Evolutionary conservation across 2,329 filamentous ascomycete genomes (phyloP).

Genomic region (Apiospora kogelbergensis): DNA sequence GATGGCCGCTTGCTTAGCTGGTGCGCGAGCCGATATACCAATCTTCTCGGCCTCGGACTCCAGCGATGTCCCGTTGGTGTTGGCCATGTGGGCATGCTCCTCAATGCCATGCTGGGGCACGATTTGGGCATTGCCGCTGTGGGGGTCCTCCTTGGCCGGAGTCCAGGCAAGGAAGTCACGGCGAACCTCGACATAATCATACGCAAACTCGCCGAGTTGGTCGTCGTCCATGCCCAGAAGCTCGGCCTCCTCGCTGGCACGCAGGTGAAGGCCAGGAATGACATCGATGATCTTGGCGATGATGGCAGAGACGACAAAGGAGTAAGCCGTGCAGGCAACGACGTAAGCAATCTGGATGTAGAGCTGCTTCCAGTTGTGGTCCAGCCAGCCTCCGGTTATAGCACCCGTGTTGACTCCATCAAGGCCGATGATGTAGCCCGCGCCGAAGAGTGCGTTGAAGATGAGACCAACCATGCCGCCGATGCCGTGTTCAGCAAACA

Average conservation of each 20-base stretch:
- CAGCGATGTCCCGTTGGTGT: conserved; percentile 50
- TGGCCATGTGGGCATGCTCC: conserved; percentile 66
- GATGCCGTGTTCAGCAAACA: conserved; percentile 70
- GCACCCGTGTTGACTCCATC: conserved; percentile 73
- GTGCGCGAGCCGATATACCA: conserved; percentile 27
- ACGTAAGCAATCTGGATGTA: conserved; percentile 83
- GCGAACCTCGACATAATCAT: conserved; percentile 87
- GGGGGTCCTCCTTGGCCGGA: conserved; percentile 67
- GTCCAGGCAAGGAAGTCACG: conserved; percentile 89
- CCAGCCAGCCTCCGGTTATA: conserved; percentile 67
- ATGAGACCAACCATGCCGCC: conserved; percentile 68
- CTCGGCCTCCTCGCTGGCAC: conserved; percentile 78
- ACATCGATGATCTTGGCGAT: conserved; percentile 75
- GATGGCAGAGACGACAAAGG: conserved; percentile 71
- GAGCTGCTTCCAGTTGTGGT: conserved; percentile 71
- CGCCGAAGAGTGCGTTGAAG: conserved; percentile 73
- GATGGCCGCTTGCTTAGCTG: conserved; percentile 22
- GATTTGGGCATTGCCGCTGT: conserved; percentile 54
- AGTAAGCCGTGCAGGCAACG: conserved; percentile 62
- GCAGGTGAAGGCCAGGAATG: conserved; percentile 75
- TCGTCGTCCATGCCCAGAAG: conserved; percentile 87
- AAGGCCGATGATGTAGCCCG: conserved; percentile 69
- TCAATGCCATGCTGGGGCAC: conserved; percentile 72
- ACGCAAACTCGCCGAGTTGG: conserved; percentile 86
- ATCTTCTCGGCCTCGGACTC: conserved; percentile 37